Conservation (phyloP, 371 early-diverging fungal genomes). For the Nematocida minor region DNA sequence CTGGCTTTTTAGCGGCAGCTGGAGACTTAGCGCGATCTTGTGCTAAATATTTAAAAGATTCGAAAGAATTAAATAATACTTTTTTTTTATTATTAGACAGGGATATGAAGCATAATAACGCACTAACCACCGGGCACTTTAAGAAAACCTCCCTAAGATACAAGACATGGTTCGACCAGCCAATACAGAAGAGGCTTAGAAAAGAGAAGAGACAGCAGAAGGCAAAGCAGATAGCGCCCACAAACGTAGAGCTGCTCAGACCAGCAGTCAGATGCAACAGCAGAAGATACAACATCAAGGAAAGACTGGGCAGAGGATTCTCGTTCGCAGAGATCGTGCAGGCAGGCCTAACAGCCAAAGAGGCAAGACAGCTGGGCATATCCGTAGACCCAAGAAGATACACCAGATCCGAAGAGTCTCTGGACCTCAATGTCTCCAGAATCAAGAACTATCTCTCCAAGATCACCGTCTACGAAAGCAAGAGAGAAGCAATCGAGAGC, state of each 20-base stretch:
- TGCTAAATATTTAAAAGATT: too few relatives aligned
- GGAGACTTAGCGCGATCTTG: neutral
- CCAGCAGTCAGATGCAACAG: conserved; percentile 95
- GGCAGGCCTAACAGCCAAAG: conserved; percentile 83
- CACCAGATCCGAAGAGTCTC: conserved; percentile 86
- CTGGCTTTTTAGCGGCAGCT: neutral
- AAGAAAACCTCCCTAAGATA: conserved; percentile 95
- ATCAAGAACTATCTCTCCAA: conserved; percentile 78
- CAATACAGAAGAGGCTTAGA: conserved; percentile 83
- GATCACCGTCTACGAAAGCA: conserved; percentile 55
- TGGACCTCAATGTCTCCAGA: conserved; percentile 85
- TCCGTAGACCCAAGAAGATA: conserved; percentile 93
- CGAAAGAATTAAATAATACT: conserved; percentile 18
- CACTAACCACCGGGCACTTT: conserved; percentile 91
- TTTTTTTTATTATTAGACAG: conserved; percentile 56
- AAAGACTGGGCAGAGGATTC: conserved; percentile 94
- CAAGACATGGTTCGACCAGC: conserved; percentile 97
- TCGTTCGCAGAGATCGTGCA: conserved; percentile 90
- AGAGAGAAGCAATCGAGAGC: conserved; percentile 54
- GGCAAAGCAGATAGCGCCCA: conserved; percentile 87
- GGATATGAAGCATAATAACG: conserved; percentile 79
- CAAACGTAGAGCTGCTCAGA: conserved; percentile 87
- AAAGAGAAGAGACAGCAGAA: conserved; percentile 78
- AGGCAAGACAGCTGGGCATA: conserved; percentile 90
- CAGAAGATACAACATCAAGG: conserved; percentile 93